phyloP scores from a whole-genome alignment of 2,329 filamentous ascomycete genomes.

The Trichophyton verrucosum region DNA sequence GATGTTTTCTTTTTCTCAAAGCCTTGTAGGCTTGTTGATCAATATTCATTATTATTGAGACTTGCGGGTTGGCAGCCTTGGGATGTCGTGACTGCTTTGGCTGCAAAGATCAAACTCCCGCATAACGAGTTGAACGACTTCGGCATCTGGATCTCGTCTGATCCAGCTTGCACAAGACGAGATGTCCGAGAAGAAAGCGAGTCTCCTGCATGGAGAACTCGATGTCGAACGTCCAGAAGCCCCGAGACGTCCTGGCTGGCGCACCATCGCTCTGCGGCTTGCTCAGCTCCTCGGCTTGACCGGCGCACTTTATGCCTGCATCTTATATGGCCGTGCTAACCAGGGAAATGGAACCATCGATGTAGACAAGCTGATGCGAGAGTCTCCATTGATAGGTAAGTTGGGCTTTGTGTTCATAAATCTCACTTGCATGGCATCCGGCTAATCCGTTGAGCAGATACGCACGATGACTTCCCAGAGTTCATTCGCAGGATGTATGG shows the following conservation, averaged over 20 bases:
- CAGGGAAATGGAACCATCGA: neutral
- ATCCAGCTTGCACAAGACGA: neutral
- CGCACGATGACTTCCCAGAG: slow-evolving; percentile 79
- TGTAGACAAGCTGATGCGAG: neutral
- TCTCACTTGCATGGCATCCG: neutral
- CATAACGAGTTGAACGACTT: too few relatives aligned
- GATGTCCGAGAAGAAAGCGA: neutral
- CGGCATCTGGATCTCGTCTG: too few relatives aligned
- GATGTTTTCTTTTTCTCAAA: too few relatives aligned
- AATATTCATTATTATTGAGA: too few relatives aligned
- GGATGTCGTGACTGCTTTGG: too few relatives aligned
- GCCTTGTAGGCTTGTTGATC: too few relatives aligned
- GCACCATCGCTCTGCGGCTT: neutral
- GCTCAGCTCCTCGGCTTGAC: neutral
- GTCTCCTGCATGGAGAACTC: neutral
- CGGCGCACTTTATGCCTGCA: neutral
- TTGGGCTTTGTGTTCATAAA: neutral
- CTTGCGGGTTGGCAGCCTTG: too few relatives aligned
- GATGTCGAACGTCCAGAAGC: neutral
- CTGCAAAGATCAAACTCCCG: too few relatives aligned
- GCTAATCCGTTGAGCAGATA: slow-evolving; percentile 45
- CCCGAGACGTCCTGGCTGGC: neutral
- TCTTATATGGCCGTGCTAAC: neutral
- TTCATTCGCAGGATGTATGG: slow-evolving; percentile 52
- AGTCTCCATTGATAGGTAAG: slow-evolving; percentile 2